Conservation (phyloP, 345 rosid species). For the Eucalyptus fibrosa region DNA sequence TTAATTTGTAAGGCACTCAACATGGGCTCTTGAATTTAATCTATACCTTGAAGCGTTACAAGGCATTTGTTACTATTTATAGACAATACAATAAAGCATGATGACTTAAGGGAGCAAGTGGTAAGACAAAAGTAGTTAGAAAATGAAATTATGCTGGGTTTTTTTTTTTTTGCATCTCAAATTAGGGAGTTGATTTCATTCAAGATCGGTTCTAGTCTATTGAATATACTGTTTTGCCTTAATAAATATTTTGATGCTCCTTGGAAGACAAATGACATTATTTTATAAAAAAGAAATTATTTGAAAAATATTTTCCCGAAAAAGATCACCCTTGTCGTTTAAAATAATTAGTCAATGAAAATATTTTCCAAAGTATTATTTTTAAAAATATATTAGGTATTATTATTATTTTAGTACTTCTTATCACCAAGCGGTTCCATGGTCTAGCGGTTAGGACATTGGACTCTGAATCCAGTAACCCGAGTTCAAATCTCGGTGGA, state of each 20-base stretch:
- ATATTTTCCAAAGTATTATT: neutral
- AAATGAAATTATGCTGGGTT: neutral
- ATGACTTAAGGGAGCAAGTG: neutral
- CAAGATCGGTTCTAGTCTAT: rapidly evolving
- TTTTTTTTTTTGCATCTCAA: too few relatives aligned
- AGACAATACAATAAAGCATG: neutral
- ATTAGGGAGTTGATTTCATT: neutral
- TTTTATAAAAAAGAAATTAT: rapidly evolving
- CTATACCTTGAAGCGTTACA: rapidly evolving
- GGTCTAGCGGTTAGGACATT: constrained; percentile 93
- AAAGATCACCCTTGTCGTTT: neutral
- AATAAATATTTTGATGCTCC: neutral
- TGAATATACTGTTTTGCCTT: rapidly evolving
- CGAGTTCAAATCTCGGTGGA: constrained; percentile 97
- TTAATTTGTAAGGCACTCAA: neutral
- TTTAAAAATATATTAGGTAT: rapidly evolving
- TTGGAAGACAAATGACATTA: neutral
- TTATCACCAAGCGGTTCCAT: neutral
- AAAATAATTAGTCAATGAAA: neutral
- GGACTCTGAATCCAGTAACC: constrained; percentile 97
- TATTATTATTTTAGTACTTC: too few relatives aligned
- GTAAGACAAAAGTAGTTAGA: neutral
- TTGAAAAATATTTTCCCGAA: neutral
- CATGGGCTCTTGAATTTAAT: neutral
- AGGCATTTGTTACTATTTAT: neutral